These are phyloP conservation scores for Trichosporon inkin DNA, from an alignment of 1,284 basidiomycete genomes.

Conservation along the genomic window DNA sequence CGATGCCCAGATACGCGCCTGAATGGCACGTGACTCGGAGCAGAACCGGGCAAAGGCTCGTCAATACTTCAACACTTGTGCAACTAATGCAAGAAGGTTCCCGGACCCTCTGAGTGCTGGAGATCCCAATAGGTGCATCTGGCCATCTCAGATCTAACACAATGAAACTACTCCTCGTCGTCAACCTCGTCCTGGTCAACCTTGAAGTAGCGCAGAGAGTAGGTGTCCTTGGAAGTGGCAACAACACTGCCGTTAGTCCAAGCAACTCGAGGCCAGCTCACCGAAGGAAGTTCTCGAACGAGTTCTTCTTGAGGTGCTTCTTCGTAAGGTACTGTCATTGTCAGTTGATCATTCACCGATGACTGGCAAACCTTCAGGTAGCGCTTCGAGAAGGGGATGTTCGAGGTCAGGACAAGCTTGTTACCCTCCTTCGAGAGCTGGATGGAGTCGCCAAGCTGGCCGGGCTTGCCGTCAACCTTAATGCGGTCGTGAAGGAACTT, in stretches of 20 bases:
- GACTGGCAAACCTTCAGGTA: conserved; percentile 54
- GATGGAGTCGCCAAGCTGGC: conserved; percentile 79
- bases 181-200: conserved; percentile 67
- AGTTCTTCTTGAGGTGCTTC: conserved; percentile 77
- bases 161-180: conserved; percentile 52
- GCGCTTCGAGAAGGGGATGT: conserved; percentile 82
- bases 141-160: too few relatives aligned
- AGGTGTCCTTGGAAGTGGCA: conserved; percentile 80
- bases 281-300: conserved; percentile 49
- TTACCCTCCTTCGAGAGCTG: conserved; percentile 76
- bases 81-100: too few relatives aligned
- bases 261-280: conserved; percentile 15
- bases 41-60: too few relatives aligned
- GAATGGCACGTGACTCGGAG: too few relatives aligned
- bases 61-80: too few relatives aligned
- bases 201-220: conserved; percentile 90
- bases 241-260: conserved; percentile 60
- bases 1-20: too few relatives aligned
- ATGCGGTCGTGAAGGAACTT: conserved; percentile 92
- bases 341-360: not conserved
- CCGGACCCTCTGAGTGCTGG: too few relatives aligned
- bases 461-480: conserved; percentile 66
- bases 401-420: conserved; percentile 74
- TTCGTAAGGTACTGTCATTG: conserved; percentile 80
- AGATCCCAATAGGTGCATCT: too few relatives aligned